phyloP scores from a whole-genome alignment of 140 eudicot species.

The Cichorium intybus region DNA sequence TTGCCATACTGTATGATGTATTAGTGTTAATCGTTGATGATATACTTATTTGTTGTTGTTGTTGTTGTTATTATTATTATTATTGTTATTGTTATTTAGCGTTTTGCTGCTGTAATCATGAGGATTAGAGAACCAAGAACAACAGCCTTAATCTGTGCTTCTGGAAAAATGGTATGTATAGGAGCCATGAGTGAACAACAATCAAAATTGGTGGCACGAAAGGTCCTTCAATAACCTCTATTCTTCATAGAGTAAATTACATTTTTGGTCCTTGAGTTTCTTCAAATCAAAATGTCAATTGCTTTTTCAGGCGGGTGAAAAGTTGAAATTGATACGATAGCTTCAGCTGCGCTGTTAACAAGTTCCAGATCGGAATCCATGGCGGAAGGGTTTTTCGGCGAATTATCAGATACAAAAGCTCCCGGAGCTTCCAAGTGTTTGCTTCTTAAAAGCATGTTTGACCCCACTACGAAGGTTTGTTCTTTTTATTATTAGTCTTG shows the following conservation, averaged over 20 bases:
- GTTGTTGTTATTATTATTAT: too few species aligned
- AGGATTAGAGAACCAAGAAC: constrained; percentile 46
- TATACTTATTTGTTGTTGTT: too few species aligned
- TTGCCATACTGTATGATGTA: neutral
- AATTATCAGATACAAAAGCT: constrained; percentile 38
- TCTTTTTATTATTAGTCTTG: too few species aligned
- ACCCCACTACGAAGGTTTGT: too few species aligned
- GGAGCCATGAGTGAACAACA: constrained; percentile 83
- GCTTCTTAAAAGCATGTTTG: too few species aligned
- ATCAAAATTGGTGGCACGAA: constrained; percentile 51
- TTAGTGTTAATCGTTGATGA: neutral
- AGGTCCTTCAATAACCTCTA: constrained; percentile 36
- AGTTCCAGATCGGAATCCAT: constrained; percentile 33
- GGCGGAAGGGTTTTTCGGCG: neutral
- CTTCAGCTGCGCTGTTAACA: constrained; percentile 60
- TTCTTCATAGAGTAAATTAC: constrained; percentile 9
- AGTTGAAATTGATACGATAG: constrained; percentile 54
- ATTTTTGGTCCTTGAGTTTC: neutral
- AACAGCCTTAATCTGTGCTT: constrained; percentile 39
- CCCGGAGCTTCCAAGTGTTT: constrained; percentile 54
- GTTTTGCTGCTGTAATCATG: constrained; percentile 49
- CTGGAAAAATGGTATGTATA: constrained; percentile 61
- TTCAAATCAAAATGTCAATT: constrained; percentile 44
- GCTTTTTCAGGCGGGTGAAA: constrained; percentile 24
- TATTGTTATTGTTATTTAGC: constrained; percentile 18